Conservation (phyloP, 2,329 filamentous ascomycete genomes). For the Nigrospora osmanthi region DNA sequence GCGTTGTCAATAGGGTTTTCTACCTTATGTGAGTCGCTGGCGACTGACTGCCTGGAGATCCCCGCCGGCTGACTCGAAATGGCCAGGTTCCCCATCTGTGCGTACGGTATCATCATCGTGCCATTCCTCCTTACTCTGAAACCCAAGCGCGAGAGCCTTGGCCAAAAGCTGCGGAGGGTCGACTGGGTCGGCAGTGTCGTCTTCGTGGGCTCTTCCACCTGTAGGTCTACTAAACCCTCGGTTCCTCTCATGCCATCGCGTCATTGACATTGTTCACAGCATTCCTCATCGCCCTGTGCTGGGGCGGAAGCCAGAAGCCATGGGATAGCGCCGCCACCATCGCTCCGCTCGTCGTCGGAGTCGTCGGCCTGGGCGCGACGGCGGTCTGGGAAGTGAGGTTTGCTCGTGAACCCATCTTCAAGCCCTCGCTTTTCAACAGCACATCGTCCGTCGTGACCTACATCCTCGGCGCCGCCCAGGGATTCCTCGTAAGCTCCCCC, state of each 20-base stretch:
- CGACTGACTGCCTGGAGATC: no score
- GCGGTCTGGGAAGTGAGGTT: constrained; percentile 26
- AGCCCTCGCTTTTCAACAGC: constrained; percentile 18
- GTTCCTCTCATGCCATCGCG: background rate
- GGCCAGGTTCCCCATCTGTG: constrained; percentile 35
- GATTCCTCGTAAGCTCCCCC: constrained; percentile 19
- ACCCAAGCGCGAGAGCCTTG: constrained; percentile 20
- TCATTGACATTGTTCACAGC: constrained; percentile 6
- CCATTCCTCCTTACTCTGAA: constrained; percentile 33
- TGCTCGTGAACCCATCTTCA: constrained; percentile 23
- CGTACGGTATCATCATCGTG: constrained; percentile 27
- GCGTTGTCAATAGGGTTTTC: constrained; percentile 24
- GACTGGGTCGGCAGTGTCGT: constrained; percentile 38
- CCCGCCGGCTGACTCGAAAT: background rate
- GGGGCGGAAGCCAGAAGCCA: constrained; percentile 32
- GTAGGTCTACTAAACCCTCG: background rate
- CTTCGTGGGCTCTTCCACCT: constrained; percentile 32
- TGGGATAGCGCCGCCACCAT: constrained; percentile 33
- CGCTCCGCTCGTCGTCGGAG: constrained; percentile 33
- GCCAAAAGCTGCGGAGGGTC: constrained; percentile 26
- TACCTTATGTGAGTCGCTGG: constrained; percentile 15
- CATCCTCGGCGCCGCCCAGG: constrained; percentile 21
- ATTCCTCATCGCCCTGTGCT: constrained; percentile 39
- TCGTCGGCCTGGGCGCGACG: constrained; percentile 27
- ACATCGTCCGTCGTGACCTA: constrained; percentile 20